Percentiles rank a stretch among this genome's conserved stretches.
Conservation (phyloP, 768 basidiomycete genomes). For the Chiua virens region DNA sequence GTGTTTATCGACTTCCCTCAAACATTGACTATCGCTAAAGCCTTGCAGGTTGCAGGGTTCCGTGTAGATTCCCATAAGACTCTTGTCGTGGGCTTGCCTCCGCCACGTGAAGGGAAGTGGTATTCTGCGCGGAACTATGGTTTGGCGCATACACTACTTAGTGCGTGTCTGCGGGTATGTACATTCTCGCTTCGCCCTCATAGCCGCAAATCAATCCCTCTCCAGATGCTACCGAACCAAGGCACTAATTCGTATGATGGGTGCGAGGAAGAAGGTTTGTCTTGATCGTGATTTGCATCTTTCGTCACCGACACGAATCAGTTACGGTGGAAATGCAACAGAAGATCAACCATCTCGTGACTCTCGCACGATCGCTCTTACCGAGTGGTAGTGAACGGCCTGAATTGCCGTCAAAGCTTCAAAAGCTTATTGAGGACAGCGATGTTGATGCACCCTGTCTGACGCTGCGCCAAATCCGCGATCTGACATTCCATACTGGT, state of each 20-base stretch:
- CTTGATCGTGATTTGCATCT: too few relatives aligned
- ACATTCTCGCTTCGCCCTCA: background rate
- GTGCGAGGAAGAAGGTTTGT: conserved; percentile 24
- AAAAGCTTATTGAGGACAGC: conserved; percentile 35
- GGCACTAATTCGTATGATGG: conserved; percentile 31
- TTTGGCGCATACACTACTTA: conserved; percentile 41
- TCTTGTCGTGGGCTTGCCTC: conserved; percentile 46
- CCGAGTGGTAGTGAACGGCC: conserved; percentile 35
- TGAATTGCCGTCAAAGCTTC: conserved; percentile 30
- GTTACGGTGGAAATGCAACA: conserved; percentile 37
- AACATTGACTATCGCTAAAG: background rate
- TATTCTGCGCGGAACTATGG: conserved; percentile 42
- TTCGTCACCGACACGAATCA: conserved; percentile 8
- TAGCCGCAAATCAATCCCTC: background rate
- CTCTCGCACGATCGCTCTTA: conserved; percentile 40
- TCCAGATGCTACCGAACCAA: conserved; percentile 44
- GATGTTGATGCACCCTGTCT: conserved; percentile 28
- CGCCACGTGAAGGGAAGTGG: conserved; percentile 35
- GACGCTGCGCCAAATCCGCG: conserved; percentile 38
- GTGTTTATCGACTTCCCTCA: conserved; percentile 19
- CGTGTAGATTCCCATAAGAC: conserved; percentile 41
- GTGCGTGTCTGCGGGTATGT: conserved; percentile 39
- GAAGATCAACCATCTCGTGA: conserved; percentile 41
- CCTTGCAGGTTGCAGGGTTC: conserved; percentile 38
- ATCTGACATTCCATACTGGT: conserved; percentile 35